These are phyloP conservation scores for Blastomyces silverae DNA, from an alignment of 2,329 filamentous ascomycete genomes.

Conservation along the genomic window DNA sequence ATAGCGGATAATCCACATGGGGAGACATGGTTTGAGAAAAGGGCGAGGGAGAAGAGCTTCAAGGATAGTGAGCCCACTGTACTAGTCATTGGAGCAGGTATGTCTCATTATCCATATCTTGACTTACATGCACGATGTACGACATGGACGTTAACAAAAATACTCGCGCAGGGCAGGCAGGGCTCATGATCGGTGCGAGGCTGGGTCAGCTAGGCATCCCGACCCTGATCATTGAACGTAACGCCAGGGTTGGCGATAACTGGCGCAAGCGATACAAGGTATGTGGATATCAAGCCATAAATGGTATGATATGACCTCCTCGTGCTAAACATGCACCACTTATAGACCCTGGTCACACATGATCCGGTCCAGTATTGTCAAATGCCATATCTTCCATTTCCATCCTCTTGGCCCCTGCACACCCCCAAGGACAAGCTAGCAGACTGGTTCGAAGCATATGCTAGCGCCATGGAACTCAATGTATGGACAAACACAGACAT, in stretches of 20 bases:
- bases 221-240: slow-evolving; percentile 42
- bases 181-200: slow-evolving; percentile 39
- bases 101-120: slow-evolving; percentile 1
- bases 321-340: slow-evolving; percentile 5
- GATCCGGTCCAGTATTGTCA: slow-evolving; percentile 39
- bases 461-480: slow-evolving; percentile 46
- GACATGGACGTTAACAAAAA: neutral
- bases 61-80: slow-evolving; percentile 35
- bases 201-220: slow-evolving; percentile 38
- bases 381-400: slow-evolving; percentile 38
- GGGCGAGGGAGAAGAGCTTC: slow-evolving; percentile 30
- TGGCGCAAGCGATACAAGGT: slow-evolving; percentile 47
- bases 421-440: slow-evolving; percentile 45
- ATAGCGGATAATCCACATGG: slow-evolving; percentile 30
- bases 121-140: neutral
- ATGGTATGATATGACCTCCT: neutral
- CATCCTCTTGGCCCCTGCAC: slow-evolving; percentile 40
- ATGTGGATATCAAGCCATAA: neutral
- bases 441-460: slow-evolving; percentile 46
- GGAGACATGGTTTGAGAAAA: slow-evolving; percentile 36
- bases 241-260: slow-evolving; percentile 44
- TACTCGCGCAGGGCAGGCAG: slow-evolving; percentile 37
- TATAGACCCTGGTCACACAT: slow-evolving; percentile 36
- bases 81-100: slow-evolving; percentile 40
- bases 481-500: slow-evolving; percentile 41